A percentile compares a stretch with the other conserved stretches of the same genome.
Conservation (phyloP, 73 alveolate species). For the Symbiodinium pilosum region DNA sequence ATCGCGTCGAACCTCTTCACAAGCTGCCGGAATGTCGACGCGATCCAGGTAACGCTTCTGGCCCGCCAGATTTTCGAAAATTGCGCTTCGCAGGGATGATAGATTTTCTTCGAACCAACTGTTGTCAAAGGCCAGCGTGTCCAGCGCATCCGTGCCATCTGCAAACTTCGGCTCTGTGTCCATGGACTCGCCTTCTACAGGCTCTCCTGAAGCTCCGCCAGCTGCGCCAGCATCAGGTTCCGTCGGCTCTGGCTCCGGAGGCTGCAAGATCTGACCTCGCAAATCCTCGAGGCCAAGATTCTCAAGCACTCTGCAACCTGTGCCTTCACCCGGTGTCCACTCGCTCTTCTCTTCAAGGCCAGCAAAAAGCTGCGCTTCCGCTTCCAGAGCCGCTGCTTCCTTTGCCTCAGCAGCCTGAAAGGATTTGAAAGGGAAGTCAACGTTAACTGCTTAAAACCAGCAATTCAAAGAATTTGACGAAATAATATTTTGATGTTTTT, state of each 20-base stretch:
- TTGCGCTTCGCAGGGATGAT: slow-evolving; percentile 24
- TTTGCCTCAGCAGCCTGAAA: neutral
- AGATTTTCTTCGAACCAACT: slow-evolving; percentile 62
- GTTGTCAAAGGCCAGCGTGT: slow-evolving; percentile 52
- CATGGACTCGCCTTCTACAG: neutral
- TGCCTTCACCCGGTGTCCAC: slow-evolving; percentile 36
- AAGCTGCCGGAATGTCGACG: slow-evolving; percentile 77
- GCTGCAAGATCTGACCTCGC: slow-evolving; percentile 38
- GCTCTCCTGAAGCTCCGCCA: no score
- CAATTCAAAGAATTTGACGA: no score
- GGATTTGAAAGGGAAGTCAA: no score
- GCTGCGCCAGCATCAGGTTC: neutral
- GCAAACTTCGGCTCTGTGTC: slow-evolving; percentile 53
- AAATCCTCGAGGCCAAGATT: slow-evolving; percentile 8
- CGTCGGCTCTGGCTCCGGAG: slow-evolving; percentile 1
- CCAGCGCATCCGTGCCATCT: slow-evolving; percentile 76
- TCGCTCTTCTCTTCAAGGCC: slow-evolving; percentile 53
- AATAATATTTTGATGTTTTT: neutral
- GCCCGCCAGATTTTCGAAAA: slow-evolving; percentile 34
- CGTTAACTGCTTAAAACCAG: no score
- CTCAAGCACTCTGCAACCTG: slow-evolving; percentile 76
- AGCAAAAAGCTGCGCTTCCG: neutral
- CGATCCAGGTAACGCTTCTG: slow-evolving; percentile 82
- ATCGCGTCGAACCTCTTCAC: slow-evolving; percentile 75
- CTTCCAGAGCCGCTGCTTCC: neutral